These are phyloP conservation scores for Hyphopichia wangnamkhiaoensis DNA, from an alignment of 1,139 yeast species.

Conservation along the genomic window DNA sequence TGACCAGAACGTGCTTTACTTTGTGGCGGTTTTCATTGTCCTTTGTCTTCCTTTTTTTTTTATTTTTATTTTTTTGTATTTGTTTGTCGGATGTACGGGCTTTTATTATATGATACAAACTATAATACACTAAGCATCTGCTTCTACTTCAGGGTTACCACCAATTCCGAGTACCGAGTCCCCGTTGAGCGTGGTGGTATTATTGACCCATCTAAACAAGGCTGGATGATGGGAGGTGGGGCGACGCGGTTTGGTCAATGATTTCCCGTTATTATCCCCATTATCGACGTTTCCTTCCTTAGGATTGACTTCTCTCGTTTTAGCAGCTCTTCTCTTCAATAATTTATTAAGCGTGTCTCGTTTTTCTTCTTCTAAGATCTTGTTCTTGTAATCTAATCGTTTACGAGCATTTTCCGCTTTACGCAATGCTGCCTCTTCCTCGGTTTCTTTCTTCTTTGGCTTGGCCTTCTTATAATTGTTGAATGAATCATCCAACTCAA, in stretches of 20 bases:
- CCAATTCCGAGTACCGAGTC: slow-evolving; percentile 1
- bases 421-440: slow-evolving; percentile 78
- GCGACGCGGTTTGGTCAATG: slow-evolving; percentile 31
- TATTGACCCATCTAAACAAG: slow-evolving; percentile 28
- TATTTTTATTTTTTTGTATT: too few species aligned
- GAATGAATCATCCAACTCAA: slow-evolving; percentile 25
- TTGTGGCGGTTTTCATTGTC: too few species aligned
- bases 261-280: slow-evolving; percentile 7
- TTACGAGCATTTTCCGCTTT: slow-evolving; percentile 89
- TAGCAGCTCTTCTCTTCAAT: slow-evolving; percentile 77
- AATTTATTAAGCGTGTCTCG: slow-evolving; percentile 85
- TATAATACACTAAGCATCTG: too few species aligned
- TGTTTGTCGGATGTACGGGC: too few species aligned
- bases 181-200: slow-evolving; percentile 3
- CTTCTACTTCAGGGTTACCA: background rate
- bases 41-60: too few species aligned
- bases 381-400: slow-evolving; percentile 81
- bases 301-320: slow-evolving; percentile 48
- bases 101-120: too few species aligned
- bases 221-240: slow-evolving; percentile 38
- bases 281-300: slow-evolving; percentile 35
- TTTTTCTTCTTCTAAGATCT: slow-evolving; percentile 88
- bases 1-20: too few species aligned
- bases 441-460: slow-evolving; percentile 61
- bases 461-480: slow-evolving; percentile 26